phyloP scores from a whole-genome alignment of 2,329 filamentous ascomycete species.

The Phaeoacremonium minimum region DNA sequence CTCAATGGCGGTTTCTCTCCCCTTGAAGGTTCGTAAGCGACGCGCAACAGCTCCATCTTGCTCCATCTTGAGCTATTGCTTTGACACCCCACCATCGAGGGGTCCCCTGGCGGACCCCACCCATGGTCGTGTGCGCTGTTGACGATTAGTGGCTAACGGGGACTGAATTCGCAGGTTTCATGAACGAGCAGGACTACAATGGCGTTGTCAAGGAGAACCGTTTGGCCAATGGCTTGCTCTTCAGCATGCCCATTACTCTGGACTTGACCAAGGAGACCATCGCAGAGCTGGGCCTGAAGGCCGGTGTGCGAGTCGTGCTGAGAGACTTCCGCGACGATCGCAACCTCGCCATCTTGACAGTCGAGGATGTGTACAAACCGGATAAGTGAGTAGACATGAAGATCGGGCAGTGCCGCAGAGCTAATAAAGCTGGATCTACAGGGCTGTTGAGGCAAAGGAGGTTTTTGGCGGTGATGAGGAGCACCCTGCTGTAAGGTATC shows the following conservation, averaged over 20 bases:
- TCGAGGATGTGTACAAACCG: slow-evolving; percentile 92
- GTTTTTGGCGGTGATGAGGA: slow-evolving; percentile 91
- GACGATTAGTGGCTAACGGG: no score
- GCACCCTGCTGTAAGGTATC: slow-evolving; percentile 89
- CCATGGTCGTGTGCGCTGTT: no score
- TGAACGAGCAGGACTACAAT: slow-evolving; percentile 96
- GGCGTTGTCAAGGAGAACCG: slow-evolving; percentile 86
- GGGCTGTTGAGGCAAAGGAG: slow-evolving; percentile 82
- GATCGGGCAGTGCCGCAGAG: slow-evolving; percentile 38
- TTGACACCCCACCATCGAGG: no score
- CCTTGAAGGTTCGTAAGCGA: slow-evolving; percentile 74
- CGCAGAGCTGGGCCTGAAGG: slow-evolving; percentile 69
- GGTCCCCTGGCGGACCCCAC: no score
- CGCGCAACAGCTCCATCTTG: no score
- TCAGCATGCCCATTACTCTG: slow-evolving; percentile 95
- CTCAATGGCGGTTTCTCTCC: slow-evolving; percentile 97
- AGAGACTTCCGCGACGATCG: slow-evolving; percentile 95
- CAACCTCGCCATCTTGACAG: slow-evolving; percentile 90
- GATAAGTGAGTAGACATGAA: slow-evolving; percentile 67
- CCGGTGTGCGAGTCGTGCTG: slow-evolving; percentile 78
- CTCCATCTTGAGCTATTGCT: no score
- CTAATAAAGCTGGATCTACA: slow-evolving; percentile 45
- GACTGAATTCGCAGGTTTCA: slow-evolving; percentile 70
- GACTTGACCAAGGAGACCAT: slow-evolving; percentile 76
- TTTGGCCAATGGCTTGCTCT: slow-evolving; percentile 82